A percentile compares a stretch with the other conserved stretches of the same genome.
Evolutionary conservation across 768 basidiomycete species (phyloP).

Genomic region (Auriscalpium vulgare): DNA sequence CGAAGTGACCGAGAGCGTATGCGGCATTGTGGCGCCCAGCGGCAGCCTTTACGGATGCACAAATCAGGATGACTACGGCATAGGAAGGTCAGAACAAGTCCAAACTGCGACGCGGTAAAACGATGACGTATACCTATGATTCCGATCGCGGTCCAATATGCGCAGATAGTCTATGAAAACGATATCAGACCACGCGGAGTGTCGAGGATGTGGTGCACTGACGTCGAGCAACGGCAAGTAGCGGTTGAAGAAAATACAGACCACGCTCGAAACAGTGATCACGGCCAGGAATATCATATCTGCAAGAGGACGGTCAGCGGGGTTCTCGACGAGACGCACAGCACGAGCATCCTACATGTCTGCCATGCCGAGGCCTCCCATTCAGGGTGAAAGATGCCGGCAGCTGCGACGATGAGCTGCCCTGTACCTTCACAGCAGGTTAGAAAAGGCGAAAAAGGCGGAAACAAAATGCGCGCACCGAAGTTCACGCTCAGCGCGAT

Average conservation of each 20-base stretch:
- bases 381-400: slow-evolving; percentile 46
- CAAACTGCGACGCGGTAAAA: not conserved
- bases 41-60: slow-evolving; percentile 49
- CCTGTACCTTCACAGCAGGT: slow-evolving; percentile 36
- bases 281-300: slow-evolving; percentile 54
- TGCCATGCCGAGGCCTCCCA: slow-evolving; percentile 55
- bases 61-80: slow-evolving; percentile 43
- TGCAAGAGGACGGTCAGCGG: slow-evolving; percentile 12
- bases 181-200: slow-evolving; percentile 1
- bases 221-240: slow-evolving; percentile 45
- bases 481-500: slow-evolving; percentile 60
- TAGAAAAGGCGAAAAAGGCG: not conserved
- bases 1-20: slow-evolving; percentile 52
- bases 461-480: slow-evolving; percentile 22
- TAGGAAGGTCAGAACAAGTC: slow-evolving; percentile 1
- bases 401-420: slow-evolving; percentile 53
- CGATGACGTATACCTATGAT: slow-evolving; percentile 32
- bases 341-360: slow-evolving; percentile 33
- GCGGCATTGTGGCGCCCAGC: slow-evolving; percentile 44
- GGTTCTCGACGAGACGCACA: not conserved
- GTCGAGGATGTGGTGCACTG: not conserved
- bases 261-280: slow-evolving; percentile 35
- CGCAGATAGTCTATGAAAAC: slow-evolving; percentile 39
- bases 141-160: slow-evolving; percentile 56
- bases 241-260: slow-evolving; percentile 51